A percentile compares a stretch with the other conserved stretches of the same genome.
These are phyloP conservation scores for Blastomyces parvus DNA, from an alignment of 2,329 filamentous ascomycete species.

Conservation along the genomic window DNA sequence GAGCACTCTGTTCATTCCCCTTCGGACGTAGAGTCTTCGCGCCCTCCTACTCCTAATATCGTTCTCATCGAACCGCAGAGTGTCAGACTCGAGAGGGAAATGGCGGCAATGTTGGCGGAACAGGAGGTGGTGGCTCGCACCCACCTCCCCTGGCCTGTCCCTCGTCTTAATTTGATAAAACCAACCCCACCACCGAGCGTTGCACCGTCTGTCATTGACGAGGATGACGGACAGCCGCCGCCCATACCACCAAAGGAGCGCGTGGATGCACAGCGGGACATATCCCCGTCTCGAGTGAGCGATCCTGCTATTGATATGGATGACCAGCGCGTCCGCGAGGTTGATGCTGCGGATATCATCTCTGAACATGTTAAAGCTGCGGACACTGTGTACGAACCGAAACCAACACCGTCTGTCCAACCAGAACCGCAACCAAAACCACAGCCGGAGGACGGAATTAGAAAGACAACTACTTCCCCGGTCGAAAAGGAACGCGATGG, in stretches of 20 bases:
- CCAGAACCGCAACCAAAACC: neutral
- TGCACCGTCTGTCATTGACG: conserved; percentile 30
- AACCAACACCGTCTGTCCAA: too few species aligned
- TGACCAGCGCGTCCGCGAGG: neutral
- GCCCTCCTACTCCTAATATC: conserved; percentile 22
- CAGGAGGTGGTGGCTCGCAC: conserved; percentile 18
- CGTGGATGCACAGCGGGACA: neutral
- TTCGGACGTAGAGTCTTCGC: conserved; percentile 12
- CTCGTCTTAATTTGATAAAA: conserved; percentile 47
- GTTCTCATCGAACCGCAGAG: conserved; percentile 26
- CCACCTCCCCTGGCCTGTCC: conserved; percentile 39
- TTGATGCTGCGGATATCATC: neutral
- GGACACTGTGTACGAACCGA: neutral
- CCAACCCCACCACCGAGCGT: conserved; percentile 48
- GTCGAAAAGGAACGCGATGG: neutral
- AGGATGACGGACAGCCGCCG: conserved; percentile 1
- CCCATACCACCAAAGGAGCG: neutral
- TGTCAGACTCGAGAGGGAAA: conserved; percentile 19
- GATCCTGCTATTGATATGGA: conserved; percentile 4
- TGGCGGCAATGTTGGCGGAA: conserved; percentile 13
- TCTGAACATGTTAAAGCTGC: conserved; percentile 4
- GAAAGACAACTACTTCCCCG: neutral
- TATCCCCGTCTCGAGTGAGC: neutral
- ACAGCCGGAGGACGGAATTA: neutral
- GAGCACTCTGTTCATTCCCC: conserved; percentile 21